Base-by-base conservation (phyloP, 2,329 filamentous ascomycete species). In the Exophiala phaeomuriformis region DNA sequence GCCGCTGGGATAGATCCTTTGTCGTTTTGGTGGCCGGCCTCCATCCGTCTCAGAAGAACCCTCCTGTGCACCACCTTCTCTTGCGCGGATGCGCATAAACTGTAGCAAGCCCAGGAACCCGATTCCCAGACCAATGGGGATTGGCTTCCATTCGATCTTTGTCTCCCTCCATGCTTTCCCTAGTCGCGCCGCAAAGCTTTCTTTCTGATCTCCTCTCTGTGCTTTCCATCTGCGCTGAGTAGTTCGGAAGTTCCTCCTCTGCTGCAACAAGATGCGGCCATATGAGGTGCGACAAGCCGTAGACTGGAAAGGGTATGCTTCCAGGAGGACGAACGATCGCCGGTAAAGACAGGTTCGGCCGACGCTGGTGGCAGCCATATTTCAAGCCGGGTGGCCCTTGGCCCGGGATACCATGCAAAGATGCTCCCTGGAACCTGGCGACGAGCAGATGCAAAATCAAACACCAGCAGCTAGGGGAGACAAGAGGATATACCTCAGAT, bases 81-180 rank as follows among this genome's bases (percentile, higher is more conserved):
- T 56, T 67, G 64, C 49, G 55, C 77, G 82, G 51, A 88, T 81
- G 67, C 88, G 88, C 70, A 91, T 93, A 68, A 94, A 84, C 64
- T 95, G 90, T 47, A 90, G 78, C 48, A 87, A 75, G 28, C 89
- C 90, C 5, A 96, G 77, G 65, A 95, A 90, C 53, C 81, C 88
- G 64, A 95, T 84, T 56, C 90, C 90, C 27, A 95, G 77, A 29
- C 85, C 88, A 51, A 95, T 81, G 27, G 90, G 90, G 62, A 96
- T 95, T 44, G 87, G 88, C 70, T 90, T 88, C 90, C 90, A 96
- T 74, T 87, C 82, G 57, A 93, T 78, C 69, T 80, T 84, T 33
- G 84, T 87, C 37, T 78, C 75, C 37, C 75, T 72, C 61, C 84
- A 75, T 36, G 83, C 82, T 49, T 75, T 75, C 37, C 78, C 72